Conservation (phyloP, 441 rosid species). For the Eugenia klotzschiana region DNA sequence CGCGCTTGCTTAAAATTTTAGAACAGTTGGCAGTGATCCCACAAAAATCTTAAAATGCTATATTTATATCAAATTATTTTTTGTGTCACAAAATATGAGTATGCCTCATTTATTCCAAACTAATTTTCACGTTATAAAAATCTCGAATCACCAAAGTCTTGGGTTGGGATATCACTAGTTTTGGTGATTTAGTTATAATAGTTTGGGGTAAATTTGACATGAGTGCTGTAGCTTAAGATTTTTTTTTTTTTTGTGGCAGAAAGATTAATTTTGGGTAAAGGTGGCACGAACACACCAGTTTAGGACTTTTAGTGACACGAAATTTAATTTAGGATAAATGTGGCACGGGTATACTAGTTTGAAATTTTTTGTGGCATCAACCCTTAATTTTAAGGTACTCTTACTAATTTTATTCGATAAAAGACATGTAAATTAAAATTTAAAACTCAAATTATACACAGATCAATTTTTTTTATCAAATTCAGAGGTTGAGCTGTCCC, state of each 20-base stretch:
- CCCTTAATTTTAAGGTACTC: background rate
- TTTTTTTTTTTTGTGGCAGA: background rate
- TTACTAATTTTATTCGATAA: background rate
- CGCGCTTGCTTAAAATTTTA: no score
- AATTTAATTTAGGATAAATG: background rate
- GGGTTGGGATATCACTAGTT: background rate
- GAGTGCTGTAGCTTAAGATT: background rate
- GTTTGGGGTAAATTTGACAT: background rate
- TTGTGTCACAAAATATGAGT: background rate
- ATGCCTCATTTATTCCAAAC: background rate
- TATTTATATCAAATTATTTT: background rate
- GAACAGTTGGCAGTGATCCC: no score
- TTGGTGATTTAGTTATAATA: background rate
- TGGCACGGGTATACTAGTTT: background rate
- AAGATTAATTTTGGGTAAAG: background rate
- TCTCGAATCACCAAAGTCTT: background rate
- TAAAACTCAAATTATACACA: background rate
- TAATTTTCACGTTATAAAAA: background rate
- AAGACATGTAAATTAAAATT: background rate
- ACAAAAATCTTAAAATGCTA: no score
- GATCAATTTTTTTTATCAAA: background rate
- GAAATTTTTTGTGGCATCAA: background rate
- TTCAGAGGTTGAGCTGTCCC: background rate
- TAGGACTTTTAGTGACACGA: background rate
- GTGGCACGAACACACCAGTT: fast-evolving